Evolutionary conservation across 257 asterid species (phyloP), one percentile per base, ranked within the genome.

Genomic region (Vinca minor): DNA sequence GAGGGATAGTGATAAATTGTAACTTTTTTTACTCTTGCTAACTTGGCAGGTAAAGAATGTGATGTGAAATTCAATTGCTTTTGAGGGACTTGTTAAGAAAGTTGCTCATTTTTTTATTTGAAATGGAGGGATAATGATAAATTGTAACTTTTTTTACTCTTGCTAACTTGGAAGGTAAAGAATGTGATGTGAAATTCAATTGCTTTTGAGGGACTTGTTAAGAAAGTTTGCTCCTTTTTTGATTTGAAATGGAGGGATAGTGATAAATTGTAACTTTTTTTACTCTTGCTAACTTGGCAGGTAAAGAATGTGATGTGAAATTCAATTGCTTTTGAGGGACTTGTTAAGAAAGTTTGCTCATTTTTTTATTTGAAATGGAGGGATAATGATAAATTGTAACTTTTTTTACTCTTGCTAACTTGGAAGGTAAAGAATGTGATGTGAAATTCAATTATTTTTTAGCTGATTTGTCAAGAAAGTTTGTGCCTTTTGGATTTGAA

Each of bases 161-260:
- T 93, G 70, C 79, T 89, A 68, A 94, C 99, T 69, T 93, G 99
- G 97, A 93, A 89, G 98, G 98, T 92, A 74, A 70, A 74, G 18
- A 8, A 34, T n/a, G 62, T 67, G 15, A 50, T 26, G 14, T 61
- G 35, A 39, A 41, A 5, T 61, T 41, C 53, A 45, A 23, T 29
- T 55, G n/a, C 3, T 52, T 38, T 50, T 11, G 38, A 50, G 62
- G 39, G 45, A 23, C 23, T 56, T 15, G 25, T 31, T 31, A 18
- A 55, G 14, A 7, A 4, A 10, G 2, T 31, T 56, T 10, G 1
- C 11, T 1, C 29, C 9, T 26, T 34, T 69, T n/a, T 62, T 32
- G 12, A 13, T 21, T 36, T 12, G 4, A 15, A 41, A 52, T 62
- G 58, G 29, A 62, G 17, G 26, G 5, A 25, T 23, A 41, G 29